A percentile compares a stretch with the other conserved stretches of the same genome.
phyloP scores from a whole-genome alignment of 2,329 filamentous ascomycete genomes.

The Diaporthe sp. region DNA sequence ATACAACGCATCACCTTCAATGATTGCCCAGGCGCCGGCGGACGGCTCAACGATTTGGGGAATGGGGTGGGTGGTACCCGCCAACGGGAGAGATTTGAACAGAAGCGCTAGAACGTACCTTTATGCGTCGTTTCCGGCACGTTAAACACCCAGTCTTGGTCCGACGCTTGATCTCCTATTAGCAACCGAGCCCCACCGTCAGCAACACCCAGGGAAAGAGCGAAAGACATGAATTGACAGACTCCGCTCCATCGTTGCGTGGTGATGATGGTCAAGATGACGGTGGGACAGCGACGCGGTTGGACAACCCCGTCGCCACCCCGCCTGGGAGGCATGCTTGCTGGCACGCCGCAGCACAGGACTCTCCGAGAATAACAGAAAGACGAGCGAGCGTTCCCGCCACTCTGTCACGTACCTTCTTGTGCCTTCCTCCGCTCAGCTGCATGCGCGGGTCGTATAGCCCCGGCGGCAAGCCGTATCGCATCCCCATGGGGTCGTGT shows the following conservation, averaged over 20 bases:
- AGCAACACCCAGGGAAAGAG: slow-evolving; percentile 38
- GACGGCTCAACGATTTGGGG: not conserved
- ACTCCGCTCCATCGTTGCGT: slow-evolving; percentile 10
- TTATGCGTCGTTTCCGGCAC: slow-evolving; percentile 70
- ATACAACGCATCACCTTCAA: not conserved
- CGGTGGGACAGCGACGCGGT: not conserved
- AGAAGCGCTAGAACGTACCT: slow-evolving; percentile 58
- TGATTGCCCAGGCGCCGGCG: not conserved
- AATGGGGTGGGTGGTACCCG: too few relatives aligned
- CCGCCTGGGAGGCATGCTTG: not conserved
- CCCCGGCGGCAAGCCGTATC: slow-evolving; percentile 57
- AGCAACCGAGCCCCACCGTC: slow-evolving; percentile 40
- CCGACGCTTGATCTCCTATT: slow-evolving; percentile 70
- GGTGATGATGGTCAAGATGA: not conserved
- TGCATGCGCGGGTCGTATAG: slow-evolving; percentile 57
- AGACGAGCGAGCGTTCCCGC: not conserved
- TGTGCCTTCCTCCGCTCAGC: slow-evolving; percentile 60
- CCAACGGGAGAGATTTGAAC: not conserved
- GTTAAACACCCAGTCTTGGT: slow-evolving; percentile 73
- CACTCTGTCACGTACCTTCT: slow-evolving; percentile 60
- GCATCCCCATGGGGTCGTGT: slow-evolving; percentile 53
- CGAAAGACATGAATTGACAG: slow-evolving; percentile 27
- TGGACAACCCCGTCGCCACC: slow-evolving; percentile 1
- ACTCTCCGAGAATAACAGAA: slow-evolving; percentile 18
- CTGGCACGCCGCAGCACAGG: not conserved